Conservation (phyloP, 306 rosid genomes). For the Lablab purpureus region DNA sequence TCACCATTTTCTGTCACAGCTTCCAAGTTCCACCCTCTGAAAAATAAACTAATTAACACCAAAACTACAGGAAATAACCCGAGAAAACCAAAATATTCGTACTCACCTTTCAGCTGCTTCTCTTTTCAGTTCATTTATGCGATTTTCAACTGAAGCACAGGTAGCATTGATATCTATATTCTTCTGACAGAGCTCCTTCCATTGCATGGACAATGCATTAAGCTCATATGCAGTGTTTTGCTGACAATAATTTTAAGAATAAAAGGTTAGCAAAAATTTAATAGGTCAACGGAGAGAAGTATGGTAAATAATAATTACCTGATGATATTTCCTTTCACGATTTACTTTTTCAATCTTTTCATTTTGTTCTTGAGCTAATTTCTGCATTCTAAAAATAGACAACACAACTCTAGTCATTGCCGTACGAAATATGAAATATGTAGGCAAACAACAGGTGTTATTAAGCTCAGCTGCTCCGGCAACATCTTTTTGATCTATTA, state of each 20-base stretch:
- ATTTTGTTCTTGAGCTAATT: constrained; percentile 75
- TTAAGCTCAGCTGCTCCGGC: constrained; percentile 15
- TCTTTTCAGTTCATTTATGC: constrained; percentile 60
- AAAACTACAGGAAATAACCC: constrained; percentile 24
- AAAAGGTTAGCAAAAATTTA: constrained; percentile 18
- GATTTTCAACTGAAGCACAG: constrained; percentile 70
- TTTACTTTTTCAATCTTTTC: constrained; percentile 87
- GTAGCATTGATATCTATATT: constrained; percentile 82
- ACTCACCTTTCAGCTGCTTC: constrained; percentile 79
- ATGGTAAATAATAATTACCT: constrained; percentile 60
- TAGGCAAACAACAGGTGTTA: constrained; percentile 6
- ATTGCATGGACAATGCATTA: constrained; percentile 84
- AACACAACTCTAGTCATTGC: constrained; percentile 42
- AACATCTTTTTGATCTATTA: not conserved
- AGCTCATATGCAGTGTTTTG: constrained; percentile 95
- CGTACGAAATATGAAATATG: constrained; percentile 32
- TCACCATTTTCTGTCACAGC: constrained; percentile 60
- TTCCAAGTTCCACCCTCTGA: constrained; percentile 86
- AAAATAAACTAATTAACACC: constrained; percentile 35
- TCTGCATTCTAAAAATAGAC: constrained; percentile 77
- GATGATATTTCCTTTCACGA: constrained; percentile 94
- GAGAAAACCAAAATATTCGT: constrained; percentile 1
- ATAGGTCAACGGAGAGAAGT: constrained; percentile 32
- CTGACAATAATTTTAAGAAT: constrained; percentile 53
- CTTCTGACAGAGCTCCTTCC: constrained; percentile 90